Evolutionary conservation across 768 basidiomycete genomes (phyloP).

Genomic region (Mycena olivaceomarginata): DNA sequence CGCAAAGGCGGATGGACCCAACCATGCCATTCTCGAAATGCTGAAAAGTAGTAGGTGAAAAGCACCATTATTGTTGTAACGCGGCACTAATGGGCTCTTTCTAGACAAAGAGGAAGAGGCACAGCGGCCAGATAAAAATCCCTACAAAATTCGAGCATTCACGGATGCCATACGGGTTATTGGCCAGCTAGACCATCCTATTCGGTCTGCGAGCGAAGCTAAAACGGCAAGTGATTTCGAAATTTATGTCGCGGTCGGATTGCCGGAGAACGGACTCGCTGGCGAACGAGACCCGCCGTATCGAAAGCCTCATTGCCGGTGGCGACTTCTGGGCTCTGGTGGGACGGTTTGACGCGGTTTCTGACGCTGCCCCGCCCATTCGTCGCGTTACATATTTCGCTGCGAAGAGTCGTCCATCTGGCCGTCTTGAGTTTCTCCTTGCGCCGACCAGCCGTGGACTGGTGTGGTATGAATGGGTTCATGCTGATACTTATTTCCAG

Average conservation of each 20-base stretch:
- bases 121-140: conserved; percentile 57
- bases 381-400: too few relatives aligned
- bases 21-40: conserved; percentile 61
- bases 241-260: background rate
- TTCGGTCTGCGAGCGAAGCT: conserved; percentile 66
- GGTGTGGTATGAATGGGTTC: background rate
- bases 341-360: too few relatives aligned
- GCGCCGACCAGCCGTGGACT: too few relatives aligned
- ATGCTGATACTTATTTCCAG: conserved; percentile 40
- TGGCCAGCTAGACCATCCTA: conserved; percentile 60
- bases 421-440: too few relatives aligned
- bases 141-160: conserved; percentile 72
- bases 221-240: conserved; percentile 52
- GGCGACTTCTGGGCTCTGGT: too few relatives aligned
- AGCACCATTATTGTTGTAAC: conserved; percentile 6
- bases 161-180: conserved; percentile 67
- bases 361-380: too few relatives aligned
- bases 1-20: conserved; percentile 48
- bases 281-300: too few relatives aligned
- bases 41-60: conserved; percentile 62
- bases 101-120: conserved; percentile 68
- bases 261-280: too few relatives aligned
- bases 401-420: too few relatives aligned
- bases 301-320: too few relatives aligned
- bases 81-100: background rate